These are phyloP conservation scores for Pisolithus microcarpus DNA, from an alignment of 768 basidiomycete species.

Conservation along the genomic window DNA sequence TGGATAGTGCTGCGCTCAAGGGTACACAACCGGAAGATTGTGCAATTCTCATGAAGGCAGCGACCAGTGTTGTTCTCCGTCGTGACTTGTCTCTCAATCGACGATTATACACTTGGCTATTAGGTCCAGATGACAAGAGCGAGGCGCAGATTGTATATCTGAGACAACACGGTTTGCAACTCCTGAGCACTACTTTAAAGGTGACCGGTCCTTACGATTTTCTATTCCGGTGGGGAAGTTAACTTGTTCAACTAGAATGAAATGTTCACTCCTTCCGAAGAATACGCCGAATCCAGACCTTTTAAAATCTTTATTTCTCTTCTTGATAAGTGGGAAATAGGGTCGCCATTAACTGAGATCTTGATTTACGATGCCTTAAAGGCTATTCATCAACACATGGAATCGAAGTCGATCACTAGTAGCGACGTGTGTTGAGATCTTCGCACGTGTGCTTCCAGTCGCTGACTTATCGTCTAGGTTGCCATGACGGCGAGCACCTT, in stretches of 20 bases:
- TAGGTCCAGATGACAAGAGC: constrained; percentile 74
- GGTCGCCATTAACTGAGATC: constrained; percentile 67
- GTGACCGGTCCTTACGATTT: constrained; percentile 28
- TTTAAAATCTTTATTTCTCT: constrained; percentile 96
- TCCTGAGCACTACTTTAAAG: constrained; percentile 64
- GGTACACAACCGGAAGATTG: constrained; percentile 68
- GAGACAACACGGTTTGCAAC: constrained; percentile 58
- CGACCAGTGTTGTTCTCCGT: constrained; percentile 82
- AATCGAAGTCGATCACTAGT: constrained; percentile 42
- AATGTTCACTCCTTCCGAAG: constrained; percentile 64
- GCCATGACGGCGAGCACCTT: constrained; percentile 80
- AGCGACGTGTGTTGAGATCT: constrained; percentile 49
- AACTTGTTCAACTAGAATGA: constrained; percentile 45
- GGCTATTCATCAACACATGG: constrained; percentile 53
- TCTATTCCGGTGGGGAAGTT: constrained; percentile 4
- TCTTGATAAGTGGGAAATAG: constrained; percentile 96
- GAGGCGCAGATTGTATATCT: constrained; percentile 72
- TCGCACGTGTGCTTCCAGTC: neutral
- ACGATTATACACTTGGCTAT: constrained; percentile 86
- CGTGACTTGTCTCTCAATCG: constrained; percentile 91
- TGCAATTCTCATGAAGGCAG: constrained; percentile 77
- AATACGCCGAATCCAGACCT: constrained; percentile 74
- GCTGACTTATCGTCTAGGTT: constrained; percentile 36
- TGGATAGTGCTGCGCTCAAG: constrained; percentile 66
- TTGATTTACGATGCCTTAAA: constrained; percentile 76